A percentile compares a stretch with the other conserved stretches of the same genome.
Evolutionary conservation across 1,139 yeast genomes (phyloP).

Genomic region (Wickerhamiella infanticola): DNA sequence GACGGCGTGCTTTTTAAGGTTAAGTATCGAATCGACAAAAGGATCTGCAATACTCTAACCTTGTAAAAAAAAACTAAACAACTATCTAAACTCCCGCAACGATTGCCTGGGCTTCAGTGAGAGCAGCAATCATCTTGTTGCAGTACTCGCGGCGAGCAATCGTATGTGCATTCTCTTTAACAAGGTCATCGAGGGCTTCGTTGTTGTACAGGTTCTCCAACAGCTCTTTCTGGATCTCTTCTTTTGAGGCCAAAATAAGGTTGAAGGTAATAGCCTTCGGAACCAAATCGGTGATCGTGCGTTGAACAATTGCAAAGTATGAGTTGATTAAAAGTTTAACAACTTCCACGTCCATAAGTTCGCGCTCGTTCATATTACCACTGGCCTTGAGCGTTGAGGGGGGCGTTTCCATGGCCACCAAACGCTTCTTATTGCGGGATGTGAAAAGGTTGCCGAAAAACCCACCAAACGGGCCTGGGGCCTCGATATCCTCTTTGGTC

Average conservation of each 20-base stretch:
- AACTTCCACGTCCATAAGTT: constrained; percentile 92
- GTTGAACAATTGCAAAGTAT: constrained; percentile 80
- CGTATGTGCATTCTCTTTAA: constrained; percentile 83
- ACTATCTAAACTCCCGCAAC: constrained; percentile 33
- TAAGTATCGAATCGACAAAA: too few species aligned
- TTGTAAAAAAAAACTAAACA: background rate
- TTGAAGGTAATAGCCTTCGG: constrained; percentile 94
- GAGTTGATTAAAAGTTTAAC: constrained; percentile 82
- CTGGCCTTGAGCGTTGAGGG: constrained; percentile 89
- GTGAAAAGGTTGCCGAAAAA: constrained; percentile 94
- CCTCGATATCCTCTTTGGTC: constrained; percentile 15
- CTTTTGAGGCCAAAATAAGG: constrained; percentile 56
- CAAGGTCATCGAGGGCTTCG: constrained; percentile 62
- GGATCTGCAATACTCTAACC: background rate
- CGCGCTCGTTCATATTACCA: constrained; percentile 90
- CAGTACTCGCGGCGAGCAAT: constrained; percentile 92
- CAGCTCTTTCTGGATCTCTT: constrained; percentile 80
- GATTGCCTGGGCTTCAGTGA: constrained; percentile 79
- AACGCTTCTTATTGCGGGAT: constrained; percentile 79
- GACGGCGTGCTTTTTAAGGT: too few species aligned
- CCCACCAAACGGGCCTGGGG: constrained; percentile 34
- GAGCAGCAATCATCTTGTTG: constrained; percentile 84
- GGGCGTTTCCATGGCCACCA: constrained; percentile 94
- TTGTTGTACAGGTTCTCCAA: constrained; percentile 76
- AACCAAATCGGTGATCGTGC: constrained; percentile 81